Conservation (phyloP, 1,284 basidiomycete species). For the Amylostereum areolatum region DNA sequence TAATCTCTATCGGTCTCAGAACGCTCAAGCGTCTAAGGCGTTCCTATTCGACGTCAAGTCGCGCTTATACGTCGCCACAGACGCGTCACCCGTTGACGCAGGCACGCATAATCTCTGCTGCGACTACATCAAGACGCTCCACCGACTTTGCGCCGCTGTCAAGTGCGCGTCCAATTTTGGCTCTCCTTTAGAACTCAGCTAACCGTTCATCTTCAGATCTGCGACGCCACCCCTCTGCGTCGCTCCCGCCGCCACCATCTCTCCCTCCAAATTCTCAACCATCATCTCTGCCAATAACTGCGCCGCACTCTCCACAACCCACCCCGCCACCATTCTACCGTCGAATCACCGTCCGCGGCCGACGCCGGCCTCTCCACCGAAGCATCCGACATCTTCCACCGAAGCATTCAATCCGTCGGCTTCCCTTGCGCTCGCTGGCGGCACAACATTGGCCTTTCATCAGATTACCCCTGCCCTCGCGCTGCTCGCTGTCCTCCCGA, state of each 20-base stretch:
- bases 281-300: too few species aligned
- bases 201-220: not conserved
- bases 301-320: not conserved
- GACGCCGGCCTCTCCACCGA: not conserved
- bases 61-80: slow-evolving; percentile 87
- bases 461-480: slow-evolving; percentile 79
- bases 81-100: slow-evolving; percentile 87
- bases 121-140: slow-evolving; percentile 87
- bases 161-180: slow-evolving; percentile 39
- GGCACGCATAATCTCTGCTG: slow-evolving; percentile 85
- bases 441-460: slow-evolving; percentile 82
- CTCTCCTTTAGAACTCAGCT: not conserved
- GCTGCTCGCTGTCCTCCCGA: slow-evolving; percentile 77
- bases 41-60: slow-evolving; percentile 89
- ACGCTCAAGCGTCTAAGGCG: slow-evolving; percentile 87
- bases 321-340: not conserved
- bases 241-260: too few species aligned
- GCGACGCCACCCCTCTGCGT: not conserved
- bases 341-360: not conserved
- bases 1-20: slow-evolving; percentile 39
- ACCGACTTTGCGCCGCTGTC: slow-evolving; percentile 80
- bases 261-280: too few species aligned
- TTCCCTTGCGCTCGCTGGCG: slow-evolving; percentile 50
- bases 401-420: slow-evolving; percentile 43
- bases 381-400: not conserved